Percentiles rank a stretch among this genome's conserved stretches.
Evolutionary conservation across 2,329 filamentous ascomycete species (phyloP).

Genomic region (Aspergillus sp.): DNA sequence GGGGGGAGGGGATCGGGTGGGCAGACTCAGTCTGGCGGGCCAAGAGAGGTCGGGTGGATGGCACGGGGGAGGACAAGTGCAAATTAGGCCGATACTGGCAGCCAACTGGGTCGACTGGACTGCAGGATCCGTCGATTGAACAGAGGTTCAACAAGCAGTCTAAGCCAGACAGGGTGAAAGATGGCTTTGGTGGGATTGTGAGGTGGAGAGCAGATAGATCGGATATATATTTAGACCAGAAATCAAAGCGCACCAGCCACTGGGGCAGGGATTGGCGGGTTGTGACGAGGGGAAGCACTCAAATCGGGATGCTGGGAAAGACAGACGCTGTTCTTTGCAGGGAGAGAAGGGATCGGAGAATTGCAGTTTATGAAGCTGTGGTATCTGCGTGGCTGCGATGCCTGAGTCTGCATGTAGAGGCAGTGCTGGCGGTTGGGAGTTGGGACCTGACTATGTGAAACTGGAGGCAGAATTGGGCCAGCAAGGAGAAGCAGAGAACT

Average conservation of each 20-base stretch:
- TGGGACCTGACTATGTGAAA: neutral
- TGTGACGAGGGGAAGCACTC: conserved; percentile 1
- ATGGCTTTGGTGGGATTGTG: conserved; percentile 11
- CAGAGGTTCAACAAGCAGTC: conserved; percentile 8
- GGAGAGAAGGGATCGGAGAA: conserved; percentile 3
- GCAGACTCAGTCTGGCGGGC: conserved; percentile 5
- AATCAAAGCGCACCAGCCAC: conserved; percentile 15
- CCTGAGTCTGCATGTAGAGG: neutral
- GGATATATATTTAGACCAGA: conserved; percentile 26
- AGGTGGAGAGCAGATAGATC: conserved; percentile 21
- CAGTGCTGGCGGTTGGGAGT: neutral
- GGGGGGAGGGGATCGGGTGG: conserved; percentile 4
- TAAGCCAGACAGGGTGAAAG: conserved; percentile 10
- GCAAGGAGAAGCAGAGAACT: conserved; percentile 7
- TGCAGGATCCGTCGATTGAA: conserved; percentile 1
- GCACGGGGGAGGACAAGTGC: conserved; percentile 1
- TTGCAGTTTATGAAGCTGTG: neutral
- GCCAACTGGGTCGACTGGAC: conserved; percentile 1
- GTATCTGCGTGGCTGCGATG: neutral
- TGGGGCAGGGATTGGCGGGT: conserved; percentile 10
- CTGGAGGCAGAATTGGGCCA: neutral
- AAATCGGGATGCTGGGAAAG: neutral
- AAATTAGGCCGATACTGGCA: neutral
- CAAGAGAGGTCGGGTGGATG: conserved; percentile 3
- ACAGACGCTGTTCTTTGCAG: neutral